Conservation (phyloP, 441 rosid species). For the Mallotus japonicus region DNA sequence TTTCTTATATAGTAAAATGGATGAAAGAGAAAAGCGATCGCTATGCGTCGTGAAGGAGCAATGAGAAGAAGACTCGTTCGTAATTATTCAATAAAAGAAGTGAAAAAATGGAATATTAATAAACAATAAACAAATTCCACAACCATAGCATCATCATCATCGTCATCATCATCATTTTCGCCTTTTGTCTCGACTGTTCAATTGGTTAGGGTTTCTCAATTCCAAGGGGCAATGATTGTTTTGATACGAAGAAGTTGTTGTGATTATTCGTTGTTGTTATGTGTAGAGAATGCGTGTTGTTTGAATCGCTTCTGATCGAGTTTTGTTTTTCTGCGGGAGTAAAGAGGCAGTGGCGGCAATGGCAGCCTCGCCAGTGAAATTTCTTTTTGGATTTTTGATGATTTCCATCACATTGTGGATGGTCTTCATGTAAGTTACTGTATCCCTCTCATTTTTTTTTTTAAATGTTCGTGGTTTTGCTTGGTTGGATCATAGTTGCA, state of each 20-base stretch:
- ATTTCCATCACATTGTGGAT: conserved; percentile 81
- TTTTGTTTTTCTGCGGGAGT: background rate
- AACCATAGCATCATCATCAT: conserved; percentile 20
- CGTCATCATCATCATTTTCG: conserved; percentile 15
- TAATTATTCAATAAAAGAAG: conserved; percentile 4
- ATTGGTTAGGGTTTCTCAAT: conserved; percentile 35
- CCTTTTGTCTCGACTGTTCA: background rate
- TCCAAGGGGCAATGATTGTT: too few species aligned
- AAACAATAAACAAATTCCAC: background rate
- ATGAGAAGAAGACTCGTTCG: conserved; percentile 22
- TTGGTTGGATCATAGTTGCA: conserved; percentile 9
- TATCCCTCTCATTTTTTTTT: background rate
- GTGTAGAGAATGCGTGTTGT: conserved; percentile 32
- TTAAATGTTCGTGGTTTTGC: too few species aligned
- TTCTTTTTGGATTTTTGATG: conserved; percentile 82
- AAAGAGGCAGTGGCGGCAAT: conserved; percentile 27
- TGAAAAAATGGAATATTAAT: background rate
- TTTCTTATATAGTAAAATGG: conserved; percentile 7
- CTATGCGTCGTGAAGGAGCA: conserved; percentile 10
- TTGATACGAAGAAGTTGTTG: background rate
- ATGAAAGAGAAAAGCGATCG: conserved; percentile 25
- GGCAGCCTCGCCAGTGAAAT: conserved; percentile 91
- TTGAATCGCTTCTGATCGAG: conserved; percentile 28
- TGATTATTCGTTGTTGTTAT: conserved; percentile 24
- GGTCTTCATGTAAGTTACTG: conserved; percentile 72